Base-by-base conservation (phyloP, 768 basidiomycete species). In the Hemileccinum rubropunctum region DNA sequence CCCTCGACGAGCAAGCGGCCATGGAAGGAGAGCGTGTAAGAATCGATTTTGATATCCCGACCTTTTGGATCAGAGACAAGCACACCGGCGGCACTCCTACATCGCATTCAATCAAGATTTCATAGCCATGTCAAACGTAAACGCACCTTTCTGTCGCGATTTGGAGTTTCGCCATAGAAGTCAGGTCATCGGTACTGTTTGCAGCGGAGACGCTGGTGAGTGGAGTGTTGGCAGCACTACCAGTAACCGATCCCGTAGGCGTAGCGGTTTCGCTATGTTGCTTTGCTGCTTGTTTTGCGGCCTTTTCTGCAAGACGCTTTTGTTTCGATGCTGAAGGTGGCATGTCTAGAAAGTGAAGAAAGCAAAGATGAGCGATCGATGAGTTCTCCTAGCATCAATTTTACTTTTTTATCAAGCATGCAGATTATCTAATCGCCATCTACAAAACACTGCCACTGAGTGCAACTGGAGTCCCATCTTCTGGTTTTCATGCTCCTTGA, bases 11-110 rank as follows among this genome's bases (percentile, higher is more conserved):
- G 78, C 26, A 95, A 75, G 42, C 97, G 81, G 20, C 97, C 97
- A 62, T 99, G 97, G 81, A 98, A 99, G 3, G 94, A 97, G 32
- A 99, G 81, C 0, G 95, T 97, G 69, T 84, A 99, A 20, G 85
- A 79, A 63, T 97, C 93, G 61, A 98, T 95, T 75, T 98, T 98
- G 80, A 99, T 88, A 75, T 99, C 97, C 48, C 97, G 86, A 43
- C 86, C 82, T 70, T 98, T 94, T 39, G 78, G 68, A 71, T 99
- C 97, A 14, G 94, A 97, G 39, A 93, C 86, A 23, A 98, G 79
- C 17, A 98, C 95, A 50, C 97, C 97, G 21, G 88, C 79, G 15
- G 93, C 86, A 61, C 88, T 91, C 84, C 91, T 92, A 57, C 34
- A 23, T 27, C 20, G 41, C 46, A 40, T 40, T 67, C 49, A 51